A percentile compares a stretch with the other conserved stretches of the same genome.
Evolutionary conservation across 176 grass and related monocot genomes (phyloP).

Genomic region (Bolboschoenus planiculmis): DNA sequence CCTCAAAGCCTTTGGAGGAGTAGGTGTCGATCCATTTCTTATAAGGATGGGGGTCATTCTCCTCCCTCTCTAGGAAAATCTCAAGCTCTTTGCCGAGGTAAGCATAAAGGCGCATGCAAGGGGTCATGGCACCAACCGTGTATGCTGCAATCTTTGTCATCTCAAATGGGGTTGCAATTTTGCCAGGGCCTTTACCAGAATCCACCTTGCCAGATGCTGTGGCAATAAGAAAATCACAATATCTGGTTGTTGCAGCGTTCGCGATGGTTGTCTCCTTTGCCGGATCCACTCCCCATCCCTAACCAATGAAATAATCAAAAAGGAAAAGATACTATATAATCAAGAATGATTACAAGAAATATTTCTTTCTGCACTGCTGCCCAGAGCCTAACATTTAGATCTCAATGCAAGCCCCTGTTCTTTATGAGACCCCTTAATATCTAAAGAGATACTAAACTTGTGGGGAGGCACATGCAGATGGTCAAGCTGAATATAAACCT

Average conservation of each 20-base stretch:
- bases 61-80: conserved; percentile 39
- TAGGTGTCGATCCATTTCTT: conserved; percentile 87
- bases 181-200: conserved; percentile 65
- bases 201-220: conserved; percentile 87
- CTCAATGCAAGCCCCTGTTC: conserved; percentile 9
- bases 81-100: conserved; percentile 70
- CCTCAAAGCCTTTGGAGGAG: conserved; percentile 67
- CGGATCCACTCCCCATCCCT: conserved; percentile 89
- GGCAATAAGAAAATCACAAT: conserved; percentile 79
- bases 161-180: conserved; percentile 95
- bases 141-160: conserved; percentile 98
- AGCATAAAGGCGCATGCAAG: conserved; percentile 93
- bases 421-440: background rate
- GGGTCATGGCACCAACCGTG: conserved; percentile 80
- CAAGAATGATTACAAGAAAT: background rate
- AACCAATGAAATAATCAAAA: conserved; percentile 27
- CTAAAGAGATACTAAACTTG: background rate
- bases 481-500: conserved; percentile 2
- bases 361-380: background rate
- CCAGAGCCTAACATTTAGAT: background rate
- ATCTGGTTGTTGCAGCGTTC: conserved; percentile 61
- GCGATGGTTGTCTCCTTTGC: conserved; percentile 50
- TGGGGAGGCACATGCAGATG: background rate
- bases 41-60: conserved; percentile 52
- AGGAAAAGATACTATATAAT: conserved; percentile 7